Evolutionary conservation across 495 filamentous ascomycete genomes (phyloP).

Genomic region (Penicillium coprophilum): DNA sequence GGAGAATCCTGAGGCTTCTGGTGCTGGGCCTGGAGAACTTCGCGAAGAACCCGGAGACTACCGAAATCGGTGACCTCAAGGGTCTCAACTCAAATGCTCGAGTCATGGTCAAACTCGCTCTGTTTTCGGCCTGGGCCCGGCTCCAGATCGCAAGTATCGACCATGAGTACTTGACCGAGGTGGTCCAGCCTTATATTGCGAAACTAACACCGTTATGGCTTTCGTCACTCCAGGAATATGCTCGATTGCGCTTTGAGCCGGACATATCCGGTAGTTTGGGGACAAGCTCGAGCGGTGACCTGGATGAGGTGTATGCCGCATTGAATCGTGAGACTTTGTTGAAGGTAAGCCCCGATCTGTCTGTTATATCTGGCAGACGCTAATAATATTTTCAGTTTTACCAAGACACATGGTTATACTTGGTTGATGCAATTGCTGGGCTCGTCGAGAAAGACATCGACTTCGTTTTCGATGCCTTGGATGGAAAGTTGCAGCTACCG

Average conservation of each 20-base stretch:
- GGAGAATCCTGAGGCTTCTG: constrained; percentile 88
- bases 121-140: constrained; percentile 98
- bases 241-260: constrained; percentile 89
- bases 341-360: constrained; percentile 46
- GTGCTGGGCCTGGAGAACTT: constrained; percentile 93
- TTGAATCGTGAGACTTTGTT: constrained; percentile 91
- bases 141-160: constrained; percentile 95
- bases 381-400: constrained; percentile 67
- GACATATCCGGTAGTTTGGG: constrained; percentile 89
- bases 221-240: constrained; percentile 89
- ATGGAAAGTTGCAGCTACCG: constrained; percentile 62
- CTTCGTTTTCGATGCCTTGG: constrained; percentile 94
- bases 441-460: constrained; percentile 96
- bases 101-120: constrained; percentile 96
- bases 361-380: neutral
- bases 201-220: constrained; percentile 92
- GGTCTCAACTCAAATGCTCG: constrained; percentile 93
- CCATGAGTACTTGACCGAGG: constrained; percentile 82
- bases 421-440: constrained; percentile 96
- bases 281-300: constrained; percentile 65
- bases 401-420: constrained; percentile 93
- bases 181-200: constrained; percentile 86
- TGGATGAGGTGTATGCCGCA: constrained; percentile 90
- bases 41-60: constrained; percentile 74
- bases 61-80: constrained; percentile 88